Base-by-base conservation (phyloP, 2,329 filamentous ascomycete genomes). In the Fusarium albidum region DNA sequence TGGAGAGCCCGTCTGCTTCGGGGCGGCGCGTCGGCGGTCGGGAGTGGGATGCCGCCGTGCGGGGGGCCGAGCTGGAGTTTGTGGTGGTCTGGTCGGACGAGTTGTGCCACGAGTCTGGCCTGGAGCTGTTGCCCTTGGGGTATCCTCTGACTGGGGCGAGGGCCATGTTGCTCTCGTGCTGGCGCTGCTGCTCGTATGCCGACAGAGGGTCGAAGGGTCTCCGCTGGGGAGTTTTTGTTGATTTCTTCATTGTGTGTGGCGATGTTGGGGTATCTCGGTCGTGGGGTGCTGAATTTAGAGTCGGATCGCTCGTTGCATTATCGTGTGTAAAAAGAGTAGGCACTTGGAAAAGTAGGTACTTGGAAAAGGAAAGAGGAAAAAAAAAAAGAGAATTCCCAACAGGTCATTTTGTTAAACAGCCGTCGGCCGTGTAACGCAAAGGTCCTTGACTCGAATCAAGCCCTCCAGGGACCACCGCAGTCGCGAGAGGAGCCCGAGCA, bases 91-190 rank as follows among this genome's bases (percentile, higher is more conserved):
- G 38, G 11, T 66, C 63, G 28, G 57, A 58, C 8, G 58, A 52
- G 13, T 40, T 55, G 49, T 49, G 37, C 28, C 59, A 37, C 4
- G 57, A 60, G 37, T 61, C 58, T 6, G 57, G 55, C 26, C 57
- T 60, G 50, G 37, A 35, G 15, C 52, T 57, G 48, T 60, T 58
- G 34, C 52, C 57, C 49, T 60, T 58, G 34, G 65, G 52, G 33
- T 66, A 65, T 2, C 65, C 63, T 29, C 65, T 61, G 27, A 67
- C 65, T 38, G 65, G n/a, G n/a, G n/a, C 66, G 52, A 67, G 59
- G 10, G 60, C 59, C 51, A 67, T 68, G 45, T 44, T 62, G 43
- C 39, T 55, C 42, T 63, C 59, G 15, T 63, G 52, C 33, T 63
- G 59, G 18, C 59, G 48, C 44, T 63, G 59, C 46, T 63, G 59